phyloP scores from a whole-genome alignment of 2,329 filamentous ascomycete genomes.

The Microsporum ferrugineum region DNA sequence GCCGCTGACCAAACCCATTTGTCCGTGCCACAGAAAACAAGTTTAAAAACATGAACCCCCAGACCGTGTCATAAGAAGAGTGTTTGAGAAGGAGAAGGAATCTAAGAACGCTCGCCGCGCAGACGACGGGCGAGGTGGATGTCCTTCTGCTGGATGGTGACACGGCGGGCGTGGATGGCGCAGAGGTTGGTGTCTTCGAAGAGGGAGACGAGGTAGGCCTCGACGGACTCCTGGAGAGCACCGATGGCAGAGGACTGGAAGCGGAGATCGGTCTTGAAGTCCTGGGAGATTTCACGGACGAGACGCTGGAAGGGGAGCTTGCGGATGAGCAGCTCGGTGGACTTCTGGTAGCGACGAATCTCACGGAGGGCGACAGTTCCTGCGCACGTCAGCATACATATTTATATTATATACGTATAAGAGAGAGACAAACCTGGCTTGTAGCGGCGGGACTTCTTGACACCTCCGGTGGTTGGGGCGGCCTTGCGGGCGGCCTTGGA shows the following conservation, averaged over 20 bases:
- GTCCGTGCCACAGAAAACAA: conserved; percentile 8
- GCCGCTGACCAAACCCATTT: conserved; percentile 12
- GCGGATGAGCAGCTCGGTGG: conserved; percentile 87
- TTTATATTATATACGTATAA: conserved; percentile 15
- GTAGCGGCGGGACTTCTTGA: conserved; percentile 89
- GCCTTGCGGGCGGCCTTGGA: conserved; percentile 99
- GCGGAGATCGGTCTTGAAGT: conserved; percentile 89
- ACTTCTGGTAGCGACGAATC: conserved; percentile 97
- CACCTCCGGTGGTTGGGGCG: conserved; percentile 89
- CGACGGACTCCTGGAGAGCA: conserved; percentile 94
- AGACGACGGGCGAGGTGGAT: conserved; percentile 94
- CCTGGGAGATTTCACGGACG: conserved; percentile 91
- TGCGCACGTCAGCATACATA: conserved; percentile 23
- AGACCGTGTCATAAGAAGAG: conserved; percentile 6
- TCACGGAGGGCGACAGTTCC: conserved; percentile 94
- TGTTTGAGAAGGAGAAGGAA: conserved; percentile 8
- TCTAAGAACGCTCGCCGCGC: conserved; percentile 80
- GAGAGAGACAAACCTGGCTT: conserved; percentile 54
- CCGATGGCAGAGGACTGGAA: conserved; percentile 98
- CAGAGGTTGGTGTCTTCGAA: conserved; percentile 98
- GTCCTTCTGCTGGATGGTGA: conserved; percentile 89
- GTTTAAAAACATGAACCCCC: conserved; percentile 4
- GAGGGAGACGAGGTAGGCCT: conserved; percentile 95
- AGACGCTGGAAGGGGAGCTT: conserved; percentile 97
- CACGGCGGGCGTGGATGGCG: conserved; percentile 98